Evolutionary conservation across 768 basidiomycete species (phyloP).

Genomic region (Leccinum arenicola): DNA sequence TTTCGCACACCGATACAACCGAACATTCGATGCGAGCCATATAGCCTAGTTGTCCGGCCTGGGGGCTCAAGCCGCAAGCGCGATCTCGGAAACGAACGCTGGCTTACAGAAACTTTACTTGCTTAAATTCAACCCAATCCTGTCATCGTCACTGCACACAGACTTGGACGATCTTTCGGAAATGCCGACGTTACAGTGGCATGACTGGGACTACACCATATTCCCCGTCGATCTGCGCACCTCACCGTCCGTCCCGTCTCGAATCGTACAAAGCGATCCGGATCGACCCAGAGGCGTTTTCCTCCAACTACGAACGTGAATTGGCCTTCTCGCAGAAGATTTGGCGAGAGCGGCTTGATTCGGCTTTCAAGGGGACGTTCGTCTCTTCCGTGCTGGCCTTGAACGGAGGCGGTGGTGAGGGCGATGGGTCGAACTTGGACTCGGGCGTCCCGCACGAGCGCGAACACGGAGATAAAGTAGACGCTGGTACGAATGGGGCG

Average conservation of each 20-base stretch:
- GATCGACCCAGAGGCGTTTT: slow-evolving; percentile 20
- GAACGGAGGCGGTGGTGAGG: not conserved
- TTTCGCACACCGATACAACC: not conserved
- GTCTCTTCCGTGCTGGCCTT: slow-evolving; percentile 6
- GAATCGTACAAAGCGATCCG: slow-evolving; percentile 19
- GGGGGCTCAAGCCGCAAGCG: not conserved
- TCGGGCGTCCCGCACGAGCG: not conserved
- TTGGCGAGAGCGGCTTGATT: slow-evolving; percentile 24
- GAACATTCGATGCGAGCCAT: not conserved
- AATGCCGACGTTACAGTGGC: not conserved
- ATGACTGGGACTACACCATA: slow-evolving; percentile 9
- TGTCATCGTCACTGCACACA: not conserved
- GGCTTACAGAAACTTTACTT: not conserved
- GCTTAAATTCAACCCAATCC: not conserved
- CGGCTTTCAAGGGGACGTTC: slow-evolving; percentile 13
- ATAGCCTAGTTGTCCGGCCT: not conserved
- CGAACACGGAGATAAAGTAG: not conserved
- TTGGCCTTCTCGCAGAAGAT: slow-evolving; percentile 16
- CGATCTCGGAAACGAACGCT: not conserved
- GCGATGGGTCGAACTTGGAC: not conserved
- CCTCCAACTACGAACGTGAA: slow-evolving; percentile 24
- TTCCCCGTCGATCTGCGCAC: slow-evolving; percentile 14
- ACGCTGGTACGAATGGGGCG: not conserved
- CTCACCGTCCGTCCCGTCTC: slow-evolving; percentile 24
- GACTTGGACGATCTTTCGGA: not conserved